phyloP scores from a whole-genome alignment of 2,329 filamentous ascomycete genomes.

The Fusarium transvaalense region DNA sequence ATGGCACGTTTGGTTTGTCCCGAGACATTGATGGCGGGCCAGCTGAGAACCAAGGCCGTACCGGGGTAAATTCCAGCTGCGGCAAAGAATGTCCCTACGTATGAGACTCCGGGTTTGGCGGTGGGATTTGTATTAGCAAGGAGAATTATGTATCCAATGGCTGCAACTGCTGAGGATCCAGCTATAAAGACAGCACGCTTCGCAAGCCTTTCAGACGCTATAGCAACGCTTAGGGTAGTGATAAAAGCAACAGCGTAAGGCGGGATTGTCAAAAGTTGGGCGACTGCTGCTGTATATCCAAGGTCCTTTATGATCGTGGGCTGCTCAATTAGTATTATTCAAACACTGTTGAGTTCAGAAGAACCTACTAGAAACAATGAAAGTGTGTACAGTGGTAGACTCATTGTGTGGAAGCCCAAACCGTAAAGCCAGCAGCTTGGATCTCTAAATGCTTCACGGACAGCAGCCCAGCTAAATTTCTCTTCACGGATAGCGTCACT shows the following conservation, averaged over 20 bases:
- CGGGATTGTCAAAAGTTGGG: conserved; percentile 72
- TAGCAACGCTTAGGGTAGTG: conserved; percentile 69
- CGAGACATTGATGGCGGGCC: conserved; percentile 79
- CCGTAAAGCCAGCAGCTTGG: conserved; percentile 81
- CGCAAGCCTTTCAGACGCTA: conserved; percentile 69
- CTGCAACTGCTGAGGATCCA: conserved; percentile 66
- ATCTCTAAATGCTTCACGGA: conserved; percentile 72
- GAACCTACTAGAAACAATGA: conserved; percentile 65
- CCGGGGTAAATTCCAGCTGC: conserved; percentile 77
- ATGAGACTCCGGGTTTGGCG: conserved; percentile 67
- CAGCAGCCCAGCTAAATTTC: conserved; percentile 75
- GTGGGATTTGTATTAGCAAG: conserved; percentile 63
- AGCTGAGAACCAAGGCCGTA: conserved; percentile 72
- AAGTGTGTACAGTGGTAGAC: conserved; percentile 69
- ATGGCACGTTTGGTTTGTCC: conserved; percentile 77
- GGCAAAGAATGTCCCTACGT: conserved; percentile 72
- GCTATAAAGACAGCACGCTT: conserved; percentile 74
- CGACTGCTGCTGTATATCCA: conserved; percentile 65
- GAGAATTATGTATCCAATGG: conserved; percentile 73
- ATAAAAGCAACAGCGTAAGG: conserved; percentile 73
- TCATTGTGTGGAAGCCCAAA: conserved; percentile 78
- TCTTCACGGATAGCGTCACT: conserved; percentile 78
- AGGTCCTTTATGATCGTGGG: conserved; percentile 67
- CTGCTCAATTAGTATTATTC: neutral
- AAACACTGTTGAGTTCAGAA: fast-evolving